Evolutionary conservation across 352 stramenopile genomes (phyloP).

Genomic region (Pythium phragmiticola): DNA sequence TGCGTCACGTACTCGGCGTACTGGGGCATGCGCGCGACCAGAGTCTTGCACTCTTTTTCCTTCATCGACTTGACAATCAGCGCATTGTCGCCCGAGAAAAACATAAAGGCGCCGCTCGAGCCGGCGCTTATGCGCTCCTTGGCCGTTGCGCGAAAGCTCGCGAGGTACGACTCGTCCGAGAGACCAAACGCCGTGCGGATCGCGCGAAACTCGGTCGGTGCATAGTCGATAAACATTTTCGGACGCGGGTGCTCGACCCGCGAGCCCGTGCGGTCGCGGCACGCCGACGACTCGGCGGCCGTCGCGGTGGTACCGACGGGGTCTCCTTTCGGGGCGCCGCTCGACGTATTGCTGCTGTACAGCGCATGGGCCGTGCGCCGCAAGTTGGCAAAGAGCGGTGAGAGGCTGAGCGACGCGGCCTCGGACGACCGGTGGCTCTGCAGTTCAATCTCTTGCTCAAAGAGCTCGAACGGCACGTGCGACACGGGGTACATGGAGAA

Average conservation of each 20-base stretch:
- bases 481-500: slow-evolving; percentile 71
- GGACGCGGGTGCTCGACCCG: slow-evolving; percentile 49
- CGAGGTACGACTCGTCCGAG: slow-evolving; percentile 65
- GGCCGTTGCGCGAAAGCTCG: slow-evolving; percentile 68
- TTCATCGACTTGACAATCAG: slow-evolving; percentile 90
- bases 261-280: neutral
- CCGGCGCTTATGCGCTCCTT: slow-evolving; percentile 79
- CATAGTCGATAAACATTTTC: slow-evolving; percentile 79
- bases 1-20: slow-evolving; percentile 66
- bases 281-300: neutral
- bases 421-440: slow-evolving; percentile 44
- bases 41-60: slow-evolving; percentile 66
- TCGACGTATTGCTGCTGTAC: slow-evolving; percentile 23
- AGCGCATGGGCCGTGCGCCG: slow-evolving; percentile 43
- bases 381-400: slow-evolving; percentile 49
- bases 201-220: slow-evolving; percentile 58
- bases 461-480: slow-evolving; percentile 74
- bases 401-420: slow-evolving; percentile 23
- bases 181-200: slow-evolving; percentile 64
- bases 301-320: slow-evolving; percentile 18
- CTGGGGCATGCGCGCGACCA: slow-evolving; percentile 67
- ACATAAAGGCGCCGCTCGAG: slow-evolving; percentile 91
- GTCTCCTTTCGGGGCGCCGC: slow-evolving; percentile 23
- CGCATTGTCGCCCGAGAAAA: slow-evolving; percentile 86
- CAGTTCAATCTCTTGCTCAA: slow-evolving; percentile 74